Percentiles rank a stretch among this genome's conserved stretches.
Evolutionary conservation across 257 asterid genomes (phyloP).

Genomic region (Anisodus tanguticus): DNA sequence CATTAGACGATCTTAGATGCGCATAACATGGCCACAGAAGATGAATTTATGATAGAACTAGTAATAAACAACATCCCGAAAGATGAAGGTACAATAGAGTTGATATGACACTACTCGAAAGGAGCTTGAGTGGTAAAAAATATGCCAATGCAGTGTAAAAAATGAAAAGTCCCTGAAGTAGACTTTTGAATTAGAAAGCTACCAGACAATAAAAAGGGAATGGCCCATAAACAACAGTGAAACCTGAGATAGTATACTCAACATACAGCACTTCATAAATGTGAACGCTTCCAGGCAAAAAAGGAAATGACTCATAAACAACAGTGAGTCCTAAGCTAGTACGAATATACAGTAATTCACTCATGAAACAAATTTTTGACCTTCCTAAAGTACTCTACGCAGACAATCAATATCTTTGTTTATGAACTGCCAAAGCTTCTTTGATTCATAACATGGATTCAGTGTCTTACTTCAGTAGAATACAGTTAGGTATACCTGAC

Average conservation of each 20-base stretch:
- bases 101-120: background rate
- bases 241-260: background rate
- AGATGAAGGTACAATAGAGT: background rate
- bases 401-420: background rate
- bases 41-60: background rate
- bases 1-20: background rate
- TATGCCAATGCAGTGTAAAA: background rate
- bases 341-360: background rate
- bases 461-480: background rate
- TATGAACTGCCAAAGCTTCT: conserved; percentile 18
- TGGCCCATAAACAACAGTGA: conserved; percentile 11
- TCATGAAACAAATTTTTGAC: background rate
- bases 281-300: background rate
- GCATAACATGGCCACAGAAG: background rate
- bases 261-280: background rate
- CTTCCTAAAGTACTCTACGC: background rate
- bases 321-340: background rate
- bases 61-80: background rate
- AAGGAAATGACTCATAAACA: background rate
- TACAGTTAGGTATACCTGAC: conserved; percentile 54
- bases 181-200: background rate
- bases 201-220: background rate
- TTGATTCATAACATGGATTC: background rate
- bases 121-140: background rate
- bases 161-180: background rate